Percentiles rank a stretch among this genome's conserved stretches.
Evolutionary conservation across 208 protist genomes (phyloP).

Genomic region (Polymyxa betae): DNA sequence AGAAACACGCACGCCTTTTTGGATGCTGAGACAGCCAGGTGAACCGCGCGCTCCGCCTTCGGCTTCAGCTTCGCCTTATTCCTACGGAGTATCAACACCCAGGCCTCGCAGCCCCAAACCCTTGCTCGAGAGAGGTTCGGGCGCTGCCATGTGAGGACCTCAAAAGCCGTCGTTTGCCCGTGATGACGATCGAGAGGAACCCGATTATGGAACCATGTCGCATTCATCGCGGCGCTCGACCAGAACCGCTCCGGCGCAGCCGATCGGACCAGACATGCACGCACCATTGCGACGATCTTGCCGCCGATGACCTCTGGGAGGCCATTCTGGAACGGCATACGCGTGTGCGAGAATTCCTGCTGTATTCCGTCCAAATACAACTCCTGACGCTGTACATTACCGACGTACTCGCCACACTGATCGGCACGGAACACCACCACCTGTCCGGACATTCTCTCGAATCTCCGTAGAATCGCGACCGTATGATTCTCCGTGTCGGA

Average conservation of each 20-base stretch:
- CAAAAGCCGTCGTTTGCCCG: background rate
- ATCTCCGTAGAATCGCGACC: background rate
- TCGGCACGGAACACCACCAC: background rate
- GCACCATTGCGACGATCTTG: constrained; percentile 19
- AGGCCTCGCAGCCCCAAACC: constrained; percentile 9
- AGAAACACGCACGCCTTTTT: background rate
- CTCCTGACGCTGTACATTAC: background rate
- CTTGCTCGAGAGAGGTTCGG: constrained; percentile 3
- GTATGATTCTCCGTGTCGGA: background rate
- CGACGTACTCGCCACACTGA: constrained; percentile 20
- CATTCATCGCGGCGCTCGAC: background rate
- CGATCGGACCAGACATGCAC: background rate
- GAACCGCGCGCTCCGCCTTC: background rate
- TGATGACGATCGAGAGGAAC: background rate
- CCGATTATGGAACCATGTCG: background rate
- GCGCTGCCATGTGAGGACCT: background rate
- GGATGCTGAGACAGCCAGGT: background rate
- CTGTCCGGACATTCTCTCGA: constrained; percentile 9
- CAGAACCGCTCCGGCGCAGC: background rate
- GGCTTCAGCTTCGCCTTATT: background rate
- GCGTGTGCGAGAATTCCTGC: constrained; percentile 4
- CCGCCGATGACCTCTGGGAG: background rate
- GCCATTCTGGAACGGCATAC: background rate
- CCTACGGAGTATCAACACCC: background rate
- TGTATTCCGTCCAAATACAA: background rate